Percentiles rank a stretch among this genome's conserved stretches.
These are phyloP conservation scores for Capronia americana DNA, from an alignment of 2,329 filamentous ascomycete genomes.

Conservation along the genomic window DNA sequence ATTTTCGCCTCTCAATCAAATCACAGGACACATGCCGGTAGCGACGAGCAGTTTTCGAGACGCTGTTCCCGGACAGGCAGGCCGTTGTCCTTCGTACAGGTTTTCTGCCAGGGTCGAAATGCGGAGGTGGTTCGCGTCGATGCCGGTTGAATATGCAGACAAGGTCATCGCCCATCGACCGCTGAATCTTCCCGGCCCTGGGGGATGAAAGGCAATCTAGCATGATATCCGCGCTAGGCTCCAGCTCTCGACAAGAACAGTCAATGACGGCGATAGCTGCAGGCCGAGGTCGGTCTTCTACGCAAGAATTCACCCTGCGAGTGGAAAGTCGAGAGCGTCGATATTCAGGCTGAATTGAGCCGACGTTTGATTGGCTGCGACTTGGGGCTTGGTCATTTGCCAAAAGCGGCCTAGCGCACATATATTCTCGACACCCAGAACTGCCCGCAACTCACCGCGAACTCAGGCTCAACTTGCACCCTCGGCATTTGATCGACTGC, in stretches of 20 bases:
- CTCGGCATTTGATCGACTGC: background rate
- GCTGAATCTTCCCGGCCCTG: background rate
- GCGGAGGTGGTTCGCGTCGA: conserved; percentile 13
- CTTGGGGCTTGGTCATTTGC: background rate
- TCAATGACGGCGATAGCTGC: conserved; percentile 10
- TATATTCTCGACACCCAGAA: background rate
- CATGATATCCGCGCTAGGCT: conserved; percentile 3
- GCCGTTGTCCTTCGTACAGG: background rate
- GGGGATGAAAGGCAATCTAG: conserved; percentile 2
- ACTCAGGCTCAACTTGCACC: conserved; percentile 1
- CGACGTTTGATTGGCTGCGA: conserved; percentile 6
- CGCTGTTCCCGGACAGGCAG: conserved; percentile 16
- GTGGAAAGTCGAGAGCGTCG: background rate
- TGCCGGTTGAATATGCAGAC: conserved; percentile 17
- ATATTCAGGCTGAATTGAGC: conserved; percentile 14
- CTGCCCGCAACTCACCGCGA: background rate
- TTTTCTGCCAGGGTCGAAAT: conserved; percentile 1
- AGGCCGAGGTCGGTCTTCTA: background rate
- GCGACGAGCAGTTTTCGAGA: conserved; percentile 10
- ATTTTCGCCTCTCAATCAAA: conserved; percentile 7
- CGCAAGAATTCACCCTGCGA: background rate
- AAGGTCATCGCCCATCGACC: background rate
- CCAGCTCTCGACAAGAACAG: background rate
- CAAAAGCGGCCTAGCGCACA: conserved; percentile 11
- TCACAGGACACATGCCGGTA: conserved; percentile 5